These are phyloP conservation scores for Porphyrellus cyaneotinctus DNA, from an alignment of 768 basidiomycete species.

Conservation along the genomic window DNA sequence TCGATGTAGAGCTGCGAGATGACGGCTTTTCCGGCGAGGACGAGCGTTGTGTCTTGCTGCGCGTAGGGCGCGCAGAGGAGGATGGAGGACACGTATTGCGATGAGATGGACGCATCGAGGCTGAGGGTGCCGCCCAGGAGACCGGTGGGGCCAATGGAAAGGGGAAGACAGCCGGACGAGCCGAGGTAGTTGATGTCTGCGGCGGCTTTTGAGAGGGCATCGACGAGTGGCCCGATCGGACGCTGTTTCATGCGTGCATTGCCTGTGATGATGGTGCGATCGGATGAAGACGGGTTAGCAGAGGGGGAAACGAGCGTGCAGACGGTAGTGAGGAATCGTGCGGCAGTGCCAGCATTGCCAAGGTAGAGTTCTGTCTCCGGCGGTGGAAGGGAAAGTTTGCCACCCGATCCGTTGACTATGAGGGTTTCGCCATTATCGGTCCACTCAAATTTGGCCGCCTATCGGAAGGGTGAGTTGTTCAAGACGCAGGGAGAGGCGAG, in stretches of 20 bases:
- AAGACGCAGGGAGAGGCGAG: neutral
- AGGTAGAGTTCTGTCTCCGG: conserved; percentile 89
- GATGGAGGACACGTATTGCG: conserved; percentile 97
- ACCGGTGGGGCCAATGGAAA: conserved; percentile 79
- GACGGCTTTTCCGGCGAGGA: conserved; percentile 90
- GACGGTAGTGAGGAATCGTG: conserved; percentile 94
- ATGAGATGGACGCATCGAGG: conserved; percentile 91
- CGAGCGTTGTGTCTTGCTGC: conserved; percentile 71
- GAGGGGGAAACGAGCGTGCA: conserved; percentile 76
- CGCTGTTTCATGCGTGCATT: conserved; percentile 99
- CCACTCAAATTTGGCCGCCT: conserved; percentile 94
- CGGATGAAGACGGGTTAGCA: conserved; percentile 31
- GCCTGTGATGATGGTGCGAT: conserved; percentile 83
- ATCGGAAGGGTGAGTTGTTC: neutral
- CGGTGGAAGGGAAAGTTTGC: conserved; percentile 70
- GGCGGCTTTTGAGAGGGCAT: conserved; percentile 80
- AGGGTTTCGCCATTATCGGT: conserved; percentile 96
- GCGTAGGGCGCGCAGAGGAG: conserved; percentile 97
- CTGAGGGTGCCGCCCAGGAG: conserved; percentile 78
- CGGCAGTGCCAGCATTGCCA: conserved; percentile 95
- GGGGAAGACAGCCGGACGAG: conserved; percentile 79
- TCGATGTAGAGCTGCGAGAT: conserved; percentile 99
- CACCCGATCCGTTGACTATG: conserved; percentile 84
- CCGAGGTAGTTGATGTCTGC: conserved; percentile 76
- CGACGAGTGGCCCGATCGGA: conserved; percentile 92